phyloP scores from a whole-genome alignment of 306 rosid genomes.

The Sicyos baderoa region DNA sequence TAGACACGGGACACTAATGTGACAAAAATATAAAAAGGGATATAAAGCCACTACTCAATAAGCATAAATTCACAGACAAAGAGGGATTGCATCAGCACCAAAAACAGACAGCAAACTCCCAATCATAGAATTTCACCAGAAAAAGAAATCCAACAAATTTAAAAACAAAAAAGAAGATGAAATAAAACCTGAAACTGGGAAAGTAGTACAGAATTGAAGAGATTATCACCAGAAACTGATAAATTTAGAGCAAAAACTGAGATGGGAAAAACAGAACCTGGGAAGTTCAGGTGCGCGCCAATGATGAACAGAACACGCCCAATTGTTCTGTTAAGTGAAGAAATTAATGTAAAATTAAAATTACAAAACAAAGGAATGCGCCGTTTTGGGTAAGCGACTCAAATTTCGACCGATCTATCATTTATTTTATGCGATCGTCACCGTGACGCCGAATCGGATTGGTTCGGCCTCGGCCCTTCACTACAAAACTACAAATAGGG shows the following conservation, averaged over 20 bases:
- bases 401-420: background rate
- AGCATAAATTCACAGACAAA: background rate
- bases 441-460: conserved; percentile 8
- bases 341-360: conserved; percentile 6
- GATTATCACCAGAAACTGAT: background rate
- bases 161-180: background rate
- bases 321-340: background rate
- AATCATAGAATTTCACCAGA: background rate
- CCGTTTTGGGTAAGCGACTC: background rate
- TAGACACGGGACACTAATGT: no score
- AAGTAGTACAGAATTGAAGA: background rate
- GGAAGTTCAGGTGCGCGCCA: background rate
- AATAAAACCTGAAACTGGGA: background rate
- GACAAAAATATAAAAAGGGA: background rate
- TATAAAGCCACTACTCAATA: background rate
- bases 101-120: background rate
- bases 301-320: background rate
- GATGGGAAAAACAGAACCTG: conserved; percentile 1
- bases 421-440: background rate
- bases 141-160: background rate
- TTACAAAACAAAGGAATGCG: background rate
- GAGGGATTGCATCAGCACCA: background rate
- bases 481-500: background rate
- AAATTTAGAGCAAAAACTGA: background rate
- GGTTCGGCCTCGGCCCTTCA: background rate